Evolutionary conservation across 139 green algal species (phyloP), one percentile per base, ranked within the genome.

Genomic region (Coccomyxa sp.): DNA sequence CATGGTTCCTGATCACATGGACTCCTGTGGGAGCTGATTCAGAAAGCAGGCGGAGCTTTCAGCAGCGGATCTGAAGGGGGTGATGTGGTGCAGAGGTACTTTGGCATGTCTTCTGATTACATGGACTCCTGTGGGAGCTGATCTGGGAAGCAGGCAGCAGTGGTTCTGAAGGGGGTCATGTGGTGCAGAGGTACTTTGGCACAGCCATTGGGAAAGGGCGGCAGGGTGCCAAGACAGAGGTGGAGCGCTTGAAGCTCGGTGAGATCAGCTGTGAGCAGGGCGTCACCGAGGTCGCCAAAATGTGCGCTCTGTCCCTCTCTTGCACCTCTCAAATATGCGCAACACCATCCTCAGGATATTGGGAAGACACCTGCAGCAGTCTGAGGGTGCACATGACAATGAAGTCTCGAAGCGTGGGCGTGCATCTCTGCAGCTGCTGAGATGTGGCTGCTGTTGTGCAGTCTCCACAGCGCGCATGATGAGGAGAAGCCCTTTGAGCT

Each of bases 401-500:
- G 16, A 29, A 29, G 44, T 58, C 44, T 29, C 44, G 44, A 16
- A 58, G 16, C 44, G 12, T 12, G 44, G 16, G 29, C 64, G 18
- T 71, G 29, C 64, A 7, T 36, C 33, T 36, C 7, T 4, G 39
- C 72, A 76, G 31, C 18, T 77, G 3, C 33, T 55, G 33, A 22
- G 0, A 29, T 31, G 0, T 77, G 39, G 73, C 6, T 38, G 36
- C 27, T 22, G 55, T 14, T n/a, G 24, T 72, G 76, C 82, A 92
- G 89, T 82, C 85, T 98, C 41, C 90, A 97, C 86, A 91, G 89
- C 70, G 90, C 97, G 37, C 96, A 97, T 80, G 96, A 99, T 76
- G 97, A 99, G 78, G 93, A 97, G 73, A 99, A 99, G 90, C 90
- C 91, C 2, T 99, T 98, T 88, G 97, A 99, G 89, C 76, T 99